Percentiles rank a stretch among this genome's conserved stretches.
Conservation (phyloP, 768 basidiomycete species). For the Suillus discolor region DNA sequence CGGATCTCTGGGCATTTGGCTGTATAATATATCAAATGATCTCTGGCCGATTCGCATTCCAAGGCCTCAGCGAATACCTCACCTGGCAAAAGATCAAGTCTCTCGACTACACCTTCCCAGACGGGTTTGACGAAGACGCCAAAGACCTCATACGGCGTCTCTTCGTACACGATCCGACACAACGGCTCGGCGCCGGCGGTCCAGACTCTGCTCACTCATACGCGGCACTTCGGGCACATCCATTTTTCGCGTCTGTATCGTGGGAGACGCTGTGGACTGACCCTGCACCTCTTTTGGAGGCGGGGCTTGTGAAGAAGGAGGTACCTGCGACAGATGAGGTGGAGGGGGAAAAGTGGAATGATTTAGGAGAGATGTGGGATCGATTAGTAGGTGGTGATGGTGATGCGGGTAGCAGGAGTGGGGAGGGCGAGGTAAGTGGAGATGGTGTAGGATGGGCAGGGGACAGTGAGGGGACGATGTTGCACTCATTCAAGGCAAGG, state of each 20-base stretch:
- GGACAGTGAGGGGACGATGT: conserved; percentile 42
- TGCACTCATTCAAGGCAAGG: conserved; percentile 25
- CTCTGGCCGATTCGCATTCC: conserved; percentile 88
- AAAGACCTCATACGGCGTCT: conserved; percentile 78
- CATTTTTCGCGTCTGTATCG: conserved; percentile 59
- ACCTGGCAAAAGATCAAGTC: conserved; percentile 95
- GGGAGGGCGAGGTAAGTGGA: background rate
- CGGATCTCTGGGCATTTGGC: conserved; percentile 95
- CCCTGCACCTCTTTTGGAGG: conserved; percentile 57
- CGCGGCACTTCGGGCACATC: conserved; percentile 56
- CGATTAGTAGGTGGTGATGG: conserved; percentile 34
- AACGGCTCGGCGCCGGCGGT: conserved; percentile 61
- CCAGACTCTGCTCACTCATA: conserved; percentile 40
- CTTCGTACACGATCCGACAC: conserved; percentile 66
- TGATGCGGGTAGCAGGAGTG: conserved; percentile 15
- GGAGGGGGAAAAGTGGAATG: conserved; percentile 47
- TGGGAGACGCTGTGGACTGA: conserved; percentile 71
- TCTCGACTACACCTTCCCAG: conserved; percentile 84
- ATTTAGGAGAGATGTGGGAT: conserved; percentile 59
- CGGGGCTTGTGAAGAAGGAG: conserved; percentile 59
- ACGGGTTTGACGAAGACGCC: conserved; percentile 80
- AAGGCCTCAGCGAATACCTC: conserved; percentile 88
- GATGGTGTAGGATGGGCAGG: conserved; percentile 59
- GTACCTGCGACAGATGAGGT: conserved; percentile 30
- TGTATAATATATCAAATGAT: conserved; percentile 95